A percentile compares a stretch with the other conserved stretches of the same genome.
These are phyloP conservation scores for Betula pendula DNA, from an alignment of 306 rosid genomes.

Conservation along the genomic window DNA sequence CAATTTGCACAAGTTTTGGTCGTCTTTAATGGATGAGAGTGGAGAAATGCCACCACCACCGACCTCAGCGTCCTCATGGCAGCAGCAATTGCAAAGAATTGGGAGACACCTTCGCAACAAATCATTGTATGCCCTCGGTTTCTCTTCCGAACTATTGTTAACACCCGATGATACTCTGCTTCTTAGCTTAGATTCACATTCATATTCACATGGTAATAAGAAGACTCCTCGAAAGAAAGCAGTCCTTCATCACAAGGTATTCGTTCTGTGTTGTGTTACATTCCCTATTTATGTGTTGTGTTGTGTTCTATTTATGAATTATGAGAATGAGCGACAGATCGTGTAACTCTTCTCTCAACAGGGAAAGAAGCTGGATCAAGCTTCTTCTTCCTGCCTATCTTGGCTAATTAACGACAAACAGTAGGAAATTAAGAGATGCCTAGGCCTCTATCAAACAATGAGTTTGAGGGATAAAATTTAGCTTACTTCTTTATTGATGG, in stretches of 20 bases:
- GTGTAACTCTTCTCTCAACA: too few relatives aligned
- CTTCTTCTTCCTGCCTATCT: too few relatives aligned
- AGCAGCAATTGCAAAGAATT: constrained; percentile 30
- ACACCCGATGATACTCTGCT: constrained; percentile 63
- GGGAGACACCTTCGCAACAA: constrained; percentile 53
- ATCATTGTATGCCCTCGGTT: constrained; percentile 70
- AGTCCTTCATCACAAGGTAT: constrained; percentile 62
- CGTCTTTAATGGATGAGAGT: constrained; percentile 49
- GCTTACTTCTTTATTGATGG: too few relatives aligned
- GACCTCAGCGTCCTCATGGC: constrained; percentile 44
- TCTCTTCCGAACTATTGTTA: constrained; percentile 65
- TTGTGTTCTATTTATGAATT: background rate
- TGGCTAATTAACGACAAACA: too few relatives aligned
- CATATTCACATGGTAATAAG: constrained; percentile 36
- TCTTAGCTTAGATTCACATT: constrained; percentile 54
- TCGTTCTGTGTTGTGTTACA: constrained; percentile 11
- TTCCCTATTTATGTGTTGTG: background rate
- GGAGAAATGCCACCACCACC: constrained; percentile 31
- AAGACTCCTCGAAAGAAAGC: constrained; percentile 64
- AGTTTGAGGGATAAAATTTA: too few relatives aligned
- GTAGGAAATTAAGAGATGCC: too few relatives aligned
- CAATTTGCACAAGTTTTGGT: constrained; percentile 72
- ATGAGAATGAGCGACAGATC: too few relatives aligned
- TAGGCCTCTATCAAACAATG: too few relatives aligned
- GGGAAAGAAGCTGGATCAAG: too few relatives aligned